Percentiles rank a stretch among this genome's conserved stretches.
Evolutionary conservation across 352 stramenopile species (phyloP).

Genomic region (Phytophthora idaei): DNA sequence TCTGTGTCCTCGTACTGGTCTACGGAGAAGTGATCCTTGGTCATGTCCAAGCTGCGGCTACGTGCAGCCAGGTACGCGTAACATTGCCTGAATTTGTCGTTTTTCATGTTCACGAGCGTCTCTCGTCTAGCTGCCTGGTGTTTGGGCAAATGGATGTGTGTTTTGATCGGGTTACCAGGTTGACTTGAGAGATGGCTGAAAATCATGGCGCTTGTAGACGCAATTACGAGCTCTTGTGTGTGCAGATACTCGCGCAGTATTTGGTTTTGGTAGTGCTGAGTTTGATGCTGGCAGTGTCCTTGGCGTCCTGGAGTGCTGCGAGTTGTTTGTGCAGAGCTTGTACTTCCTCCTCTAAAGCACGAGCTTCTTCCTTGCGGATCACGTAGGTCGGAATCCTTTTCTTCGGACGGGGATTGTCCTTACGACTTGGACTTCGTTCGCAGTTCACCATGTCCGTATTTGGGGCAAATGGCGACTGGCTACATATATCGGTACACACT

Average conservation of each 20-base stretch:
- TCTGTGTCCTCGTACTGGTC: conserved; percentile 20
- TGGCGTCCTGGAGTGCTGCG: conserved; percentile 6
- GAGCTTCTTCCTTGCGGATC: conserved; percentile 16
- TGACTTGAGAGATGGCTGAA: not conserved
- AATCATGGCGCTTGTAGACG: not conserved
- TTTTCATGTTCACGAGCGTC: conserved; percentile 36
- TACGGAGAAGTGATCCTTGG: conserved; percentile 15
- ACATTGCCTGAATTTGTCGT: conserved; percentile 21
- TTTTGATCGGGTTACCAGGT: not conserved
- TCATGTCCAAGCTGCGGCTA: not conserved
- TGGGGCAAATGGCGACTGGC: too few relatives aligned
- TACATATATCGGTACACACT: too few relatives aligned
- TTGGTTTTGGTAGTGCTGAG: conserved; percentile 7
- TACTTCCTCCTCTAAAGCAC: conserved; percentile 5
- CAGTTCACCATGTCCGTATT: not conserved
- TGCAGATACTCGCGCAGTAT: not conserved
- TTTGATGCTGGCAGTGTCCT: conserved; percentile 2
- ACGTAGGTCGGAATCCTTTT: conserved; percentile 22
- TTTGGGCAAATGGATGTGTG: conserved; percentile 22
- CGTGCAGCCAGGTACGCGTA: not conserved
- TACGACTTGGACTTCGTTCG: conserved; percentile 3
- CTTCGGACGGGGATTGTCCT: not conserved
- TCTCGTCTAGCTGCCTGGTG: conserved; percentile 24
- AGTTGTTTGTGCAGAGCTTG: conserved; percentile 12
- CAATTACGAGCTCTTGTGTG: conserved; percentile 13